Conservation (phyloP, 1,284 basidiomycete genomes). For the Ustilago xerochloae region DNA sequence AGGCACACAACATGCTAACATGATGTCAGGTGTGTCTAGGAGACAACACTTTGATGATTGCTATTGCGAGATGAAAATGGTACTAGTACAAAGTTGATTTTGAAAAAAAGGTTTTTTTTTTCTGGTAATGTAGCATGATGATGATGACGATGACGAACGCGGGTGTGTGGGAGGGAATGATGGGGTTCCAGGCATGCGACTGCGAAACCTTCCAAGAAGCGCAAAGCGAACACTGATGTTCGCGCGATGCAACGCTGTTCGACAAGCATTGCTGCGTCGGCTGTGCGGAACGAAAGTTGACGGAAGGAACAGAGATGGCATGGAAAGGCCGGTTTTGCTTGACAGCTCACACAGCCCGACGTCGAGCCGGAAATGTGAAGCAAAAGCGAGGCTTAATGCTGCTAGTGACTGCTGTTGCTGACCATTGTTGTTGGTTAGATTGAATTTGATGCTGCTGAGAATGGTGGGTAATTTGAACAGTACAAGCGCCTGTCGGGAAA, state of each 20-base stretch:
- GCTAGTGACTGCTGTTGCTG: slow-evolving; percentile 45
- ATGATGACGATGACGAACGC: slow-evolving; percentile 18
- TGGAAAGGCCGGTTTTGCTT: neutral
- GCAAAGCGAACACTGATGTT: slow-evolving; percentile 1
- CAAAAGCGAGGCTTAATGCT: slow-evolving; percentile 22
- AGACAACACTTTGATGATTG: slow-evolving; percentile 21
- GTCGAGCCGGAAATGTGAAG: slow-evolving; percentile 16
- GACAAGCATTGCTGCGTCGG: neutral
- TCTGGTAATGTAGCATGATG: slow-evolving; percentile 33
- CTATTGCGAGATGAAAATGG: slow-evolving; percentile 14
- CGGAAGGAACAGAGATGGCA: neutral
- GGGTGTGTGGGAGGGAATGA: neutral
- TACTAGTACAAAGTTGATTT: slow-evolving; percentile 43
- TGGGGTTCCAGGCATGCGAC: slow-evolving; percentile 9
- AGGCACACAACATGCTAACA: neutral
- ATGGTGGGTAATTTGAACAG: slow-evolving; percentile 31
- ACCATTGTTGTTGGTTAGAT: neutral
- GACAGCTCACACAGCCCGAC: neutral
- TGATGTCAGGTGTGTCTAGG: neutral
- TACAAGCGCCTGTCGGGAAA: neutral
- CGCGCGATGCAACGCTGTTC: neutral
- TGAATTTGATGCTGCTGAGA: slow-evolving; percentile 34
- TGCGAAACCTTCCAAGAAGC: slow-evolving; percentile 9
- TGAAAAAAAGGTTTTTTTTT: slow-evolving; percentile 13
- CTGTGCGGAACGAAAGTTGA: neutral